phyloP scores from a whole-genome alignment of 148 eudicot genomes.

The Limonium bicolor region DNA sequence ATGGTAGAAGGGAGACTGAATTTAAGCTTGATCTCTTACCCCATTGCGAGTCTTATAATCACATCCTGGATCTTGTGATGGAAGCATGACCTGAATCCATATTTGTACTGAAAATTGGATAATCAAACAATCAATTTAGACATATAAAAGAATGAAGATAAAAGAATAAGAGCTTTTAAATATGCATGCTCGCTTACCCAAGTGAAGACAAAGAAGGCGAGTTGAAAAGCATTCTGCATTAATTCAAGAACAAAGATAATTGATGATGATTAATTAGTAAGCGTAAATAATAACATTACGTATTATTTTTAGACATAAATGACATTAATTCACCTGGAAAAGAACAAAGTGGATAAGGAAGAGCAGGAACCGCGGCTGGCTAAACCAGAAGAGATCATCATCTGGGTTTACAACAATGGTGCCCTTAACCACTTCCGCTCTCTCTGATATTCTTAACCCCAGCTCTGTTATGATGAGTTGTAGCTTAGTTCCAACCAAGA shows the following conservation, averaged over 20 bases:
- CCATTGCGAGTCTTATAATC: background rate
- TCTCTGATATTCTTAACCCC: conserved; percentile 1
- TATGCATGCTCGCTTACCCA: background rate
- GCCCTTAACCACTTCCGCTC: background rate
- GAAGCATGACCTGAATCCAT: background rate
- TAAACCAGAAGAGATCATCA: background rate
- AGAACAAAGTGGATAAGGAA: background rate
- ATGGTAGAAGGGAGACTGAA: too few species aligned
- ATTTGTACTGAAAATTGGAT: background rate
- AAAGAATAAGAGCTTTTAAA: background rate
- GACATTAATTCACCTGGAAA: background rate
- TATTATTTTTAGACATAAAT: too few species aligned
- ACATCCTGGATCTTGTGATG: background rate
- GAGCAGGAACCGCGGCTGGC: background rate
- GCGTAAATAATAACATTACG: too few species aligned
- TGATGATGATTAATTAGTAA: too few species aligned
- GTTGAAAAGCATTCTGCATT: conserved; percentile 1
- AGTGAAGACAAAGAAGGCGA: background rate
- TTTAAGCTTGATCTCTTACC: background rate
- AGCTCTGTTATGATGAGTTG: background rate
- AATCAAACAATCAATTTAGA: background rate
- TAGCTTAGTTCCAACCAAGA: conserved; percentile 1
- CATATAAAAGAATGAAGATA: background rate
- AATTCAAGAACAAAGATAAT: too few species aligned
- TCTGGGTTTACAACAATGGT: background rate